A percentile compares a stretch with the other conserved stretches of the same genome.
phyloP scores from a whole-genome alignment of 75 land plant species.

The Picea glauca region DNA sequence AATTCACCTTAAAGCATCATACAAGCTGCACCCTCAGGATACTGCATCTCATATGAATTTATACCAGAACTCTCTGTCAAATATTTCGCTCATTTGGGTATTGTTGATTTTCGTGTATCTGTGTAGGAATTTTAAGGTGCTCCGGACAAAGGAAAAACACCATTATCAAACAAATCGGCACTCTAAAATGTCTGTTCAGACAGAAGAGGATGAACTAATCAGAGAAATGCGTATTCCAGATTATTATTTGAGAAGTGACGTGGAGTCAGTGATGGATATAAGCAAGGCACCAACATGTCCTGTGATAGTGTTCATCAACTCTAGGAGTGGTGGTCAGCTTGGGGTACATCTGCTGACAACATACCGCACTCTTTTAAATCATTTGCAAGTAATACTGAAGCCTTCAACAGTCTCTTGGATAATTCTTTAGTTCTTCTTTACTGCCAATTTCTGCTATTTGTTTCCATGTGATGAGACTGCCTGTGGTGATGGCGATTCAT shows the following conservation, averaged over 20 bases:
- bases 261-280: neutral
- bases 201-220: neutral
- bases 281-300: constrained; percentile 47
- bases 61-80: neutral
- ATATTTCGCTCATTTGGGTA: neutral
- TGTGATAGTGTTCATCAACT: constrained; percentile 82
- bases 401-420: neutral
- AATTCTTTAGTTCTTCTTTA: no score
- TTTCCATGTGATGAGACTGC: neutral
- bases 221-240: constrained; percentile 29
- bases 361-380: constrained; percentile 56
- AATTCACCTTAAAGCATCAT: no score
- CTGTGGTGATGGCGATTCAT: neutral
- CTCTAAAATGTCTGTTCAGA: neutral
- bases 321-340: constrained; percentile 91
- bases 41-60: neutral
- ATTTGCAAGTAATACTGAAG: constrained; percentile 43
- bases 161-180: neutral
- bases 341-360: constrained; percentile 58
- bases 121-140: constrained; percentile 1
- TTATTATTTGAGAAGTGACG: constrained; percentile 28
- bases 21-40: no score
- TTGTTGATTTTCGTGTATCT: neutral
- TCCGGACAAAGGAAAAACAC: neutral
- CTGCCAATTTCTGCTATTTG: neutral